phyloP scores from a whole-genome alignment of 805 yeast genomes.

The Schwanniomyces polymorphus region DNA sequence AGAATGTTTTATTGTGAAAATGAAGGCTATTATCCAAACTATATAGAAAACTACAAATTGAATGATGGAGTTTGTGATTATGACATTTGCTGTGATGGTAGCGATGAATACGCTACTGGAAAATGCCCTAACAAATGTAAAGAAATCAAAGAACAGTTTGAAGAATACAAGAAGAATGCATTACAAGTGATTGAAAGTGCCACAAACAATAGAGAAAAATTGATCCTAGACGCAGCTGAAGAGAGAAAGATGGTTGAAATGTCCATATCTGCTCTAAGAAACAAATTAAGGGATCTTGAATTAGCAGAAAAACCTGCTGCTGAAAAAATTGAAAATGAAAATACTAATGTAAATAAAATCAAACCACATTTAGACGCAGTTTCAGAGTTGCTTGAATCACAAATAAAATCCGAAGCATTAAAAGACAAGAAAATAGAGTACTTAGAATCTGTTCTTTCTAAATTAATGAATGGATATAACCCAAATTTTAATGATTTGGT shows the following conservation, averaged over 20 bases:
- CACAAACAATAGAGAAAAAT: slow-evolving; percentile 25
- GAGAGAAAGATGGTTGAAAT: background rate
- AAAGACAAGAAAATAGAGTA: slow-evolving; percentile 16
- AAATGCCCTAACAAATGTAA: slow-evolving; percentile 58
- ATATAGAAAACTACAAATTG: slow-evolving; percentile 65
- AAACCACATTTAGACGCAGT: slow-evolving; percentile 13
- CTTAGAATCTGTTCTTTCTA: slow-evolving; percentile 49
- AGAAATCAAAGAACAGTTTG: slow-evolving; percentile 45
- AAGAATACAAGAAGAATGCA: slow-evolving; percentile 8
- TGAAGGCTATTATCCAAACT: slow-evolving; percentile 62
- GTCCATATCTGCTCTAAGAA: slow-evolving; percentile 1
- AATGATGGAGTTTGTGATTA: slow-evolving; percentile 94
- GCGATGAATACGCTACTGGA: slow-evolving; percentile 64
- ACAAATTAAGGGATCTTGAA: slow-evolving; percentile 6
- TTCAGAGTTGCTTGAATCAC: slow-evolving; percentile 6
- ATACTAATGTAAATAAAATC: slow-evolving; percentile 16
- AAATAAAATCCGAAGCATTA: slow-evolving; percentile 8
- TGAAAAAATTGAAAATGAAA: slow-evolving; percentile 5
- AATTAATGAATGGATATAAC: slow-evolving; percentile 62
- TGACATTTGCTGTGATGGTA: slow-evolving; percentile 88
- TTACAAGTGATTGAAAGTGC: slow-evolving; percentile 20
- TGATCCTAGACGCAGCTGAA: slow-evolving; percentile 18
- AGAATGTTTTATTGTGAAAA: slow-evolving; percentile 72
- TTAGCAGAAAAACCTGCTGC: slow-evolving; percentile 2
- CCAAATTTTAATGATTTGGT: slow-evolving; percentile 86